Evolutionary conservation across 106 monocot species (phyloP), one percentile per base, ranked within the genome.

Genomic region (Dioscorea dumetorum): DNA sequence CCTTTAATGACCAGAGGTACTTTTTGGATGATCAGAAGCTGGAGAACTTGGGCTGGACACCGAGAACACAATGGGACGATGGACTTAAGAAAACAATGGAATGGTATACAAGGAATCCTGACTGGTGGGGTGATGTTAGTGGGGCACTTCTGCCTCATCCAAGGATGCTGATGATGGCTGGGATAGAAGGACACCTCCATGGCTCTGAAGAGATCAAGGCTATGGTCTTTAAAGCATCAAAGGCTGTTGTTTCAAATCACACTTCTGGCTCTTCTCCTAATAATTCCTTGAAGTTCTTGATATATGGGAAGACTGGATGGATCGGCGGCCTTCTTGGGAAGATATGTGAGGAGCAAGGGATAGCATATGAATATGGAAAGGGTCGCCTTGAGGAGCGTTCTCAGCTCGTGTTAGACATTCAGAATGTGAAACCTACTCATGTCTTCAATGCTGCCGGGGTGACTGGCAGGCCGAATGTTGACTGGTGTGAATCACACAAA

Each of bases 381-480:
- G 84, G 77, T 54, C 76, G 84, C 4, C 57, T 85, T 8, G 71
- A 85, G 63, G 70, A 81, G 33, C 74, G 84, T 5, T 73, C 80
- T 23, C 62, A 66, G 58, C 66, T 85, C 23, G 5, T 74, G 15
- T 48, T n/a, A 28, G 84, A 85, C 58, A 80, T 85, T 70, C 73
- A 74, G 28, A 77, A 57, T 22, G 71, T 74, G 52, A 85, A 74
- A 65, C 84, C 84, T 12, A 85, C 84, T 12, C 80, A 85, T 77
- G 84, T 85, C 21, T 81, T 85, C 49, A 85, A 85, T 67, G 84
- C 80, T 18, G 84, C 84, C 16, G 84, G 84, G 50, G 84, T 84
- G 11, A 54, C 54, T 5, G 54, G 54, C 7, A 54, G 54, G 15
- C 54, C 54, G 0, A 54, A 54, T 54, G 54, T 54, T 18, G 54